Base-by-base conservation (phyloP, 495 filamentous ascomycete genomes). In the Aspergillus sparsus region DNA sequence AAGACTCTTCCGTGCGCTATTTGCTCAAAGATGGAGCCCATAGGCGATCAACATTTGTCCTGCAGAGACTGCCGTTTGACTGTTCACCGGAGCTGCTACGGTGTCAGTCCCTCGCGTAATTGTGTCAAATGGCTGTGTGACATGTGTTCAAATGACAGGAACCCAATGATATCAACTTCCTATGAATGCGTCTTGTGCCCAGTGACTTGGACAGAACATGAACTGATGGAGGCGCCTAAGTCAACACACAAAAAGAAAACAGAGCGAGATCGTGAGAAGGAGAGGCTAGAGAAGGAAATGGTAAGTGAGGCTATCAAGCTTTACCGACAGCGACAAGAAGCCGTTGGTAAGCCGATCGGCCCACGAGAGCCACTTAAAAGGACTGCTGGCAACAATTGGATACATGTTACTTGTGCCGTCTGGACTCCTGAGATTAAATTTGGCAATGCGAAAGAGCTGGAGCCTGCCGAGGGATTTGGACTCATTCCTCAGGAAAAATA, bases 171-270 rank as follows among this genome's bases (percentile, higher is more conserved):
- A 18, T 95, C 93, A 21, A 93, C 92, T 53, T 82, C 85, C 68
- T 98, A 98, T 71, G 87, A 93, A 73, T 98, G 94, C 71, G 87
- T 95, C 41, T 79, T 98, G 15, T 98, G 94, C 64, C 91, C 94
- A 16, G 84, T 95, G 11, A 71, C 71, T 15, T 76, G 81, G 61
- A 91, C 85, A 0, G 86, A 91, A 47, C 85, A 90, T 59, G 90
- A 95, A 32, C 86, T 96, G 51, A 84, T 95, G 60, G 92, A 94
- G 69, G 86, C 90, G 4, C 89, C 88, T 10, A 96, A 90, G 76
- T 81, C 87, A 33, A 87, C 86, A 7, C 87, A 93, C 66, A 92
- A 92, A 75, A 99, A 98, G 78, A 96, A 96, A 80, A 89, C 88
- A 0, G 93, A 97, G 45, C 87, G 92, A 51, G 94, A 97, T 47